Evolutionary conservation across 2,329 filamentous ascomycete genomes (phyloP), one percentile per base, ranked within the genome.

Genomic region (Talaromyces sp.): DNA sequence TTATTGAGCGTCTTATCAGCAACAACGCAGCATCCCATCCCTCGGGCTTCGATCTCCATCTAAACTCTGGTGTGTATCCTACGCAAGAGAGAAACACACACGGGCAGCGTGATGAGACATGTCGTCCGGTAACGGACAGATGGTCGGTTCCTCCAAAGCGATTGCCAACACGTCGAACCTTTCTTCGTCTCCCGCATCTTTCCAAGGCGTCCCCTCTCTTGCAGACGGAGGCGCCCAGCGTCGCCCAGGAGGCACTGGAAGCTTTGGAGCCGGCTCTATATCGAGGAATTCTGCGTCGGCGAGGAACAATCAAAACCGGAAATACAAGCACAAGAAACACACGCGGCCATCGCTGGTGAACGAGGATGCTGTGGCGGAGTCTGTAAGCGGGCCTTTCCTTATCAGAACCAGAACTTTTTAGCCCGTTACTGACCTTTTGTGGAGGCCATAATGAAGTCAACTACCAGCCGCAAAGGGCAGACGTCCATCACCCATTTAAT

Each of bases 401-500:
- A 10, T 2, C 11, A 24, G 8, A 17, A 24, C 11, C 8, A 7
- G n/a, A 2, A 11, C 6, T 5, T 54, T 21, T 32, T 9, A 43
- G 55, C 24, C 24, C 51, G 17, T 11, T 21, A 21, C 59, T 58
- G 21, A 57, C 53, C 58, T 38, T 66, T 55, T 21, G 6, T 50
- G 17, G 14, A 61, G 84, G 81, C 81, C 76, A 83, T 81, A 77
- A 88, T 87, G 83, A 82, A 78, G 72, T 84, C 84, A 58, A 81
- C 84, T 63, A 86, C 79, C 67, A 86, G 86, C 68, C 88, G 95
- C 62, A 91, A 95, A 69, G 95, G 95, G 58, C 93, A 97, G 76
- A 97, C 92, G 58, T 96, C 91, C 70, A 99, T 99, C 72, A 98
- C 95, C 46, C 95, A 99, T 76, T 80, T 99, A 60, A 90, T 99